Base-by-base conservation (phyloP, 2,329 filamentous ascomycete genomes). In the Lachnellula subtilissima region DNA sequence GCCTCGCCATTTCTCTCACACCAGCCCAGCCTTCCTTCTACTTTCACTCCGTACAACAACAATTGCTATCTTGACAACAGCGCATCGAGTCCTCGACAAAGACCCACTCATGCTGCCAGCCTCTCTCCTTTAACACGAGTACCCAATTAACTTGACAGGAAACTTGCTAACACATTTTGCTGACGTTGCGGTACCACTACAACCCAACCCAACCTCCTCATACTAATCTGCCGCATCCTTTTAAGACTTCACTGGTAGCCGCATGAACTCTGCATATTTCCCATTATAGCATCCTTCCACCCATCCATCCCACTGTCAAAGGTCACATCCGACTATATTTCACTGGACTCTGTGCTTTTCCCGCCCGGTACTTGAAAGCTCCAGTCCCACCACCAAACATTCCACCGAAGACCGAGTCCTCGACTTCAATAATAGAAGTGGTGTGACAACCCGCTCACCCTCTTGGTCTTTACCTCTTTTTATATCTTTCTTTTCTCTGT, bases 181-280 rank as follows among this genome's bases (percentile, higher is more conserved):
- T 35, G 45, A 28, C 47, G 47, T 49, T 49, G 25, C 15, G 22
- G 14, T 50, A 19, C 23, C 22, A 14, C 35, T 17, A 23, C 36
- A 28, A 57, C 28, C 28, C 36, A 28, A 57, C 28, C 28, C 28
- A 32, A 32, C 28, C 28, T 32, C 28, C 28, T 9, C 11, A 32
- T 32, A 32, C 28, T 59, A 56, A 63, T 59, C 52, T 64, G 32
- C 59, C 55, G 56, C 59, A 57, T 42, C 49, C 40, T 58, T 52
- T 60, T 55, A 63, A 61, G 25, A 36, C 40, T 32, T 49, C 32
- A n/a, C 37, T 45, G 43, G 55, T 50, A 56, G 50, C 58, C 56
- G 61, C 61, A 63, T 59, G 53, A 57, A 40, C 28, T 52, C 57
- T n/a, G 53, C 57, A 55, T 55, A 52, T 35, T 39, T 15, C 37